Evolutionary conservation across 148 eudicot species (phyloP).

Genomic region (Amaranthus hypochondriacus): DNA sequence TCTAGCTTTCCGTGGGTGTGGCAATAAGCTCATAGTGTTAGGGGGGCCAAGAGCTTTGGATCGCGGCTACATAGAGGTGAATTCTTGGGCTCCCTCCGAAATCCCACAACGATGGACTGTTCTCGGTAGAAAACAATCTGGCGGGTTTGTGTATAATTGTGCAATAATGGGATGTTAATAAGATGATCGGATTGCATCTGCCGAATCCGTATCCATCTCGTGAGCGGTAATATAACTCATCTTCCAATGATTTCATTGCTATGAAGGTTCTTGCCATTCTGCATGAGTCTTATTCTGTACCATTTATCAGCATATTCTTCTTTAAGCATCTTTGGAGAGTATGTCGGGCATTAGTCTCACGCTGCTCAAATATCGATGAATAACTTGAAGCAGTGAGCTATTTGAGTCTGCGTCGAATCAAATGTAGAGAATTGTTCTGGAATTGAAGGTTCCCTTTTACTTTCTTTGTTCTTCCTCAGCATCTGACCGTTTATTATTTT

Average conservation of each 20-base stretch:
- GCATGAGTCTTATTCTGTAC: conserved; percentile 17
- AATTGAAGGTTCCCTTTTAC: conserved; percentile 1
- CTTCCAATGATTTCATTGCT: neutral
- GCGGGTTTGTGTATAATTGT: conserved; percentile 77
- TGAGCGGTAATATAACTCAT: conserved; percentile 4
- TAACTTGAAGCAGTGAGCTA: conserved; percentile 20
- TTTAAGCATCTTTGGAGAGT: conserved; percentile 8
- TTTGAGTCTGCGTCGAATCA: conserved; percentile 13
- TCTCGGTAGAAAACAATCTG: conserved; percentile 57
- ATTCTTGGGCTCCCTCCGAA: conserved; percentile 62
- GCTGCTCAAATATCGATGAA: conserved; percentile 11
- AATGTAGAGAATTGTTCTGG: conserved; percentile 17
- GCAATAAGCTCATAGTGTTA: conserved; percentile 59
- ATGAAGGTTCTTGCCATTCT: conserved; percentile 16
- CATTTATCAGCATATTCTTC: conserved; percentile 19
- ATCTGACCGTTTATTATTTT: conserved; percentile 1
- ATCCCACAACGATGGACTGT: conserved; percentile 58
- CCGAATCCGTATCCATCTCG: neutral
- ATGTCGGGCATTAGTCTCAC: conserved; percentile 11
- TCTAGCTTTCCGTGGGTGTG: conserved; percentile 74
- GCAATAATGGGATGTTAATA: conserved; percentile 84
- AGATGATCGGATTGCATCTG: neutral
- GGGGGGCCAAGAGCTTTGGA: conserved; percentile 52
- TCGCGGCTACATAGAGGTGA: conserved; percentile 63
- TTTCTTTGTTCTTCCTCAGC: neutral